Base-by-base conservation (phyloP, 345 rosid species). In the Eucalyptus tenuipes region DNA sequence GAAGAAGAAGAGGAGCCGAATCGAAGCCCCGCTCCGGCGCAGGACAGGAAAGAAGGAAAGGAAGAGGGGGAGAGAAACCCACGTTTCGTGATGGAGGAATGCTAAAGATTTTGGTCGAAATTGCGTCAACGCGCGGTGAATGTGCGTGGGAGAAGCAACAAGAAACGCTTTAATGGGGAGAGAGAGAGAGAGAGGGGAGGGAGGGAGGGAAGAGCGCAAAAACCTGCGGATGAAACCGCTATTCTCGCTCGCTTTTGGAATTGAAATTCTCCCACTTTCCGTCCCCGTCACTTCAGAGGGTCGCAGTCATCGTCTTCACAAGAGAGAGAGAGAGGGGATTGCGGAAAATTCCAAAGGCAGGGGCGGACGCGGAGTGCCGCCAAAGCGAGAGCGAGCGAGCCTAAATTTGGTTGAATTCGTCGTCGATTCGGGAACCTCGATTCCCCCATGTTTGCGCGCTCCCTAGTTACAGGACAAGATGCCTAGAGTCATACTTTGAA, bases 331-430 rank as follows among this genome's bases (percentile, higher is more conserved):
- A 27, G 31, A 12, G 37, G 75, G 75, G 40, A 71, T 71, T 40
- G 82, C 27, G 82, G 24, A 37, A 18, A 40, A 75, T 10, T 22
- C 82, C 82, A 75, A 75, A 40, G 40, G 82, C 81, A 20, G 47
- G 88, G 85, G 15, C 79, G 68, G 91, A 93, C 93, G 94, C 95
- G 94, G 93, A 91, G 90, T 90, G 87, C 93, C 94, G 94, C 93
- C 94, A 85, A 55, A 85, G 88, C 82, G 47, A 48, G 42, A 48
- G 11, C 11, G 48, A 45, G 40, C 40, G 40, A 40, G 53, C 61
- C 17, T 33, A 12, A 53, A 37, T 87, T 87, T 20, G 5, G 44
- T 61, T 17, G 14, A 37, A 16, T 25, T 87, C 31, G n/a, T 29
- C 18, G 20, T 12, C 22, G 14, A 29, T 27, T 55, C 61, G 29